These are phyloP conservation scores for Ustilago loliicola DNA, from an alignment of 1,284 basidiomycete genomes.

Conservation along the genomic window DNA sequence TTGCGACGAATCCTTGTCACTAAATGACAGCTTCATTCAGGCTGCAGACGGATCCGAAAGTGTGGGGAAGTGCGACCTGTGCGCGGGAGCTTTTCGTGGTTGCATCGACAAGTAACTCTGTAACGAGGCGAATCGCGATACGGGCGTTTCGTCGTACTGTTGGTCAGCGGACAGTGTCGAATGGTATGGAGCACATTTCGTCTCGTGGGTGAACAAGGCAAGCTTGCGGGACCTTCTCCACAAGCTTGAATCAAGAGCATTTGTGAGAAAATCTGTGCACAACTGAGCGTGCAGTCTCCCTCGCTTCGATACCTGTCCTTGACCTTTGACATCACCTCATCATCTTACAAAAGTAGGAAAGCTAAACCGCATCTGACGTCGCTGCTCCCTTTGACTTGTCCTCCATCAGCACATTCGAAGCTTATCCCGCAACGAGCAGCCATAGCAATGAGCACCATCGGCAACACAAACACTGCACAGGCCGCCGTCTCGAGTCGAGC, in stretches of 20 bases:
- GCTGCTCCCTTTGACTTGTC: background rate
- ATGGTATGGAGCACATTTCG: background rate
- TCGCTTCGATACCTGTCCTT: background rate
- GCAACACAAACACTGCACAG: slow-evolving; percentile 18
- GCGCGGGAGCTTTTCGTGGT: no score
- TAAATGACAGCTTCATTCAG: slow-evolving; percentile 73
- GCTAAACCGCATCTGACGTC: background rate
- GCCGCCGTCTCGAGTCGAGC: slow-evolving; percentile 15
- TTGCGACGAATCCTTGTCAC: background rate
- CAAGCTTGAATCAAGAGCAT: slow-evolving; percentile 1
- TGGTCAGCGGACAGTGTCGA: no score
- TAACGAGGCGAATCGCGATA: slow-evolving; percentile 19
- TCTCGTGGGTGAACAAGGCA: background rate
- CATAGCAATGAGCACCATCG: slow-evolving; percentile 3
- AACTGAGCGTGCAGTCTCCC: background rate
- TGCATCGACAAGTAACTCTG: background rate
- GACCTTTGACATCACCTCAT: background rate
- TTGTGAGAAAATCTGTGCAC: background rate
- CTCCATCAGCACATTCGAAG: background rate
- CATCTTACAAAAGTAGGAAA: slow-evolving; percentile 9
- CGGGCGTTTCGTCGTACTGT: slow-evolving; percentile 71
- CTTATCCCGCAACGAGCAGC: background rate
- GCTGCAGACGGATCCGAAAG: slow-evolving; percentile 3
- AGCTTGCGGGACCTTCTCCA: background rate
- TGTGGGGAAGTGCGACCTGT: background rate